These are phyloP conservation scores for Noccaea caerulescens DNA, from an alignment of 345 rosid species.

Conservation along the genomic window DNA sequence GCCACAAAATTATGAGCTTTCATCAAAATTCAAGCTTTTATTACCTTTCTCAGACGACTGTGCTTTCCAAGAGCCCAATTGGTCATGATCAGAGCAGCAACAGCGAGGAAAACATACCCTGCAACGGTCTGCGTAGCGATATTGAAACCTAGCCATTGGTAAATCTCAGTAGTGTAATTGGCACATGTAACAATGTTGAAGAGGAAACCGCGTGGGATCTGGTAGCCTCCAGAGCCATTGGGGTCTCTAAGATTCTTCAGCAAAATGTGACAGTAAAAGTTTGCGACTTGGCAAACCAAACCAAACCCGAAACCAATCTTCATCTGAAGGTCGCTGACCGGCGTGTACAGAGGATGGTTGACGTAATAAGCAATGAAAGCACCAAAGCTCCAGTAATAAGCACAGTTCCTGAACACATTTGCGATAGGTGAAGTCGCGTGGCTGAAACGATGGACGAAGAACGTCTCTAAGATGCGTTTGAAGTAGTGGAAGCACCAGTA, in stretches of 20 bases:
- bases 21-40: neutral
- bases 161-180: conserved; percentile 95
- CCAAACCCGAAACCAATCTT: conserved; percentile 95
- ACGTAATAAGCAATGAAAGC: conserved; percentile 84
- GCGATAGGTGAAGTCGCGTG: conserved; percentile 92
- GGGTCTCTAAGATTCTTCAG: conserved; percentile 80
- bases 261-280: conserved; percentile 88
- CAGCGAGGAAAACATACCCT: conserved; percentile 80
- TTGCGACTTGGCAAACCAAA: conserved; percentile 73
- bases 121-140: conserved; percentile 93
- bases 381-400: conserved; percentile 95
- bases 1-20: neutral
- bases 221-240: conserved; percentile 80
- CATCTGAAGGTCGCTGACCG: conserved; percentile 86
- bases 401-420: conserved; percentile 93
- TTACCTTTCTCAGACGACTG: conserved; percentile 89
- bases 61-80: conserved; percentile 99
- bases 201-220: conserved; percentile 89
- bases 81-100: conserved; percentile 85
- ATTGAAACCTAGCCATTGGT: conserved; percentile 98
- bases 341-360: conserved; percentile 94
- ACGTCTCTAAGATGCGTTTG: conserved; percentile 94
- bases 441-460: conserved; percentile 89
- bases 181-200: conserved; percentile 96
- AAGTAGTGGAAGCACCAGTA: conserved; percentile 97